Evolutionary conservation across 2,329 filamentous ascomycete species (phyloP).

Genomic region (Fonsecaea pedrosoi): DNA sequence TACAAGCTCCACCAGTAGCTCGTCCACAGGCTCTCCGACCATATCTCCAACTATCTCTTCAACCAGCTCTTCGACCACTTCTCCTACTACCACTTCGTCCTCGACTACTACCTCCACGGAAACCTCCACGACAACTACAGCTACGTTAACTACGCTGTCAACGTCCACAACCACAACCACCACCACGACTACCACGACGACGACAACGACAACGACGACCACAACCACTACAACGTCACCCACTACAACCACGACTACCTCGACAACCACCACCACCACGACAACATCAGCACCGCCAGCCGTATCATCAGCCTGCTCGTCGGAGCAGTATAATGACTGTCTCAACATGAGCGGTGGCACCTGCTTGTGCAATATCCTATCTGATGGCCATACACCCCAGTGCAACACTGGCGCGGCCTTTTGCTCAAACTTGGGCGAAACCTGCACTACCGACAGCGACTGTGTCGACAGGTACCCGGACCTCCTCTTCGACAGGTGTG

Average conservation of each 20-base stretch:
- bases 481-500: background rate
- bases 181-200: background rate
- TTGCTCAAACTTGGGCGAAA: background rate
- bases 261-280: background rate
- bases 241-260: background rate
- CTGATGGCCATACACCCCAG: background rate
- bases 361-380: background rate
- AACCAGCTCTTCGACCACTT: too few species aligned
- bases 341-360: background rate
- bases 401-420: background rate
- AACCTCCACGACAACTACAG: background rate
- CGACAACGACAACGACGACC: background rate
- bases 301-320: background rate
- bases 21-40: too few species aligned
- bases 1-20: too few species aligned
- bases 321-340: background rate
- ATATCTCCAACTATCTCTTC: too few species aligned
- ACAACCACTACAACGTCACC: background rate
- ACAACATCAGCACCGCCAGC: background rate
- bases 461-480: background rate
- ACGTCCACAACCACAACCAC: background rate
- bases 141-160: background rate
- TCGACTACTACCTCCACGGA: too few species aligned
- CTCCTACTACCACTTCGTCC: too few species aligned
- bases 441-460: background rate